phyloP scores from a whole-genome alignment of 75 land plant genomes.

The Adiantum capillusveneris region DNA sequence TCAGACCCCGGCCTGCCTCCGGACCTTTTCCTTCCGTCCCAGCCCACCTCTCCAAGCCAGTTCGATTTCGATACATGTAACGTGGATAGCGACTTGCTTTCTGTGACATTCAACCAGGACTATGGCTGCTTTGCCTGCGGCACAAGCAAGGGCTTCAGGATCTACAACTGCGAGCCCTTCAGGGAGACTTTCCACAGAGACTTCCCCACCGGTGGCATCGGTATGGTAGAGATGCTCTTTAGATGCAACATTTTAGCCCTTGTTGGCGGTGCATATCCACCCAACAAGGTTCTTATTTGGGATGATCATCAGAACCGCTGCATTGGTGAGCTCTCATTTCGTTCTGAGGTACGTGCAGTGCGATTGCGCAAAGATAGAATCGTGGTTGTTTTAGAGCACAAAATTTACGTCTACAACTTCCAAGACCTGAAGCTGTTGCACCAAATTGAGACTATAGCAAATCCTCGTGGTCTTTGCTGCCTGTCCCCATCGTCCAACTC shows the following conservation, averaged over 20 bases:
- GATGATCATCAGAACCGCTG: constrained; percentile 76
- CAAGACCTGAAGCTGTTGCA: constrained; percentile 63
- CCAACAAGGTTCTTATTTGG: constrained; percentile 82
- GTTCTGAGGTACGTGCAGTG: constrained; percentile 67
- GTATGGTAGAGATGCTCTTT: constrained; percentile 84
- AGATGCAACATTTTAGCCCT: constrained; percentile 70
- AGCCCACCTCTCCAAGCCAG: too few relatives aligned
- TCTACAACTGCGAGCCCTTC: constrained; percentile 77
- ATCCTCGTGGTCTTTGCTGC: constrained; percentile 78
- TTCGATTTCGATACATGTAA: too few relatives aligned
- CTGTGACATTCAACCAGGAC: constrained; percentile 69
- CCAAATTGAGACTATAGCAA: constrained; percentile 80
- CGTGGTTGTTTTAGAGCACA: constrained; percentile 81
- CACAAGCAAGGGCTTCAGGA: constrained; percentile 74
- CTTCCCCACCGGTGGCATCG: constrained; percentile 61
- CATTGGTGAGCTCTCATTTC: constrained; percentile 84
- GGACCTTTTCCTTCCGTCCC: too few relatives aligned
- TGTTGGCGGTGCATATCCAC: constrained; percentile 80
- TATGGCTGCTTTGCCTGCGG: constrained; percentile 76
- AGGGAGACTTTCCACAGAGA: constrained; percentile 64
- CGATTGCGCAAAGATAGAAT: constrained; percentile 51
- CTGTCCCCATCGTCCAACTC: constrained; percentile 53
- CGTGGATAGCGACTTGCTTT: constrained; percentile 10
- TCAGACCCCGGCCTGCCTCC: too few relatives aligned
- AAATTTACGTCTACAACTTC: constrained; percentile 82